These are phyloP conservation scores for Fusarium proliferatum DNA, from an alignment of 2,329 filamentous ascomycete genomes.

Conservation along the genomic window DNA sequence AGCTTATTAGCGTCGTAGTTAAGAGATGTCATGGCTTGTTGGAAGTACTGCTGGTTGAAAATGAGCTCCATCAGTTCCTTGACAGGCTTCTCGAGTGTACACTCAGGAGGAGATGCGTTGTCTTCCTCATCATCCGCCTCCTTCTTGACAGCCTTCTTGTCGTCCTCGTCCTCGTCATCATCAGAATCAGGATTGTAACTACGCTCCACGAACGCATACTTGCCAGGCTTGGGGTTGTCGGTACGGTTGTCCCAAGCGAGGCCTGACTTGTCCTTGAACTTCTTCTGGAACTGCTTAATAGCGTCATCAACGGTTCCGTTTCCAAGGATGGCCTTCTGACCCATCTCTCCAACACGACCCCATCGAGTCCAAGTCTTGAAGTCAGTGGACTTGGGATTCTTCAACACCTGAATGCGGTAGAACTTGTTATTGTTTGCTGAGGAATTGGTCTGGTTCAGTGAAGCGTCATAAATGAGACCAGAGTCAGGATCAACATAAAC, in stretches of 20 bases:
- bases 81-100: constrained; percentile 68
- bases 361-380: constrained; percentile 80
- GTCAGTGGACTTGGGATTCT: constrained; percentile 47
- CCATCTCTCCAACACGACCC: constrained; percentile 78
- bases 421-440: constrained; percentile 84
- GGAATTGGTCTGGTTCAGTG: constrained; percentile 81
- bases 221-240: constrained; percentile 68
- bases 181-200: constrained; percentile 78
- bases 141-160: constrained; percentile 48
- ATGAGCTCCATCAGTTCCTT: constrained; percentile 82
- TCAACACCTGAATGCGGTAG: constrained; percentile 76
- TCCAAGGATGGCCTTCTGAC: constrained; percentile 60
- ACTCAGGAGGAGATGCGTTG: constrained; percentile 56
- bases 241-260: constrained; percentile 64
- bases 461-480: constrained; percentile 80
- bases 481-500: constrained; percentile 73
- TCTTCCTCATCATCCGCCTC: constrained; percentile 51
- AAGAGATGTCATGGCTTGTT: constrained; percentile 71
- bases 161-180: constrained; percentile 59
- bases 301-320: constrained; percentile 57
- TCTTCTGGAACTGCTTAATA: constrained; percentile 65
- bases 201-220: constrained; percentile 84
- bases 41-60: constrained; percentile 81
- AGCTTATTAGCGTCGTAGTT: constrained; percentile 82
- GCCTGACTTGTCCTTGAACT: constrained; percentile 72